These are phyloP conservation scores for Gigaspora rosea DNA, from an alignment of 192 early-diverging fungal genomes.

Conservation along the genomic window DNA sequence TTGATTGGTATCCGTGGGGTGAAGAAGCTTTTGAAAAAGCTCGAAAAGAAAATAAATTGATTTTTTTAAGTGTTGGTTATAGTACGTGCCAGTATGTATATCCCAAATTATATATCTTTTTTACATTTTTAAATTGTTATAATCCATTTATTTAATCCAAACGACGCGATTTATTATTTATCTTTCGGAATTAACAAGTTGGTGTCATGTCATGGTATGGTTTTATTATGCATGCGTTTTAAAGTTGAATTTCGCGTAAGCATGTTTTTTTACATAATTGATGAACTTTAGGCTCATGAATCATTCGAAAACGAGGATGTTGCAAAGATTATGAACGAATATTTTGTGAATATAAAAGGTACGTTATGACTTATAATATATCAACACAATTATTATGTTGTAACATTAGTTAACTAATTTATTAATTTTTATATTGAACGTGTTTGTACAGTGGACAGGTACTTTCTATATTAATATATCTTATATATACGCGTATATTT, in stretches of 20 bases:
- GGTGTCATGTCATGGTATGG: conserved; percentile 66
- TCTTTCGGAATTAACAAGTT: conserved; percentile 32
- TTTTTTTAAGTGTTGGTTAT: conserved; percentile 68
- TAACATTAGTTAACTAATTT: background rate
- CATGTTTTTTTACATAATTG: background rate
- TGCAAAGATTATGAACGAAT: conserved; percentile 60
- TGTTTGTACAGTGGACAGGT: conserved; percentile 32
- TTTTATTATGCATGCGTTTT: background rate
- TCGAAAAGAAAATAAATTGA: conserved; percentile 55
- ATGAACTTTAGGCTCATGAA: conserved; percentile 51
- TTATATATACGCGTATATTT: background rate
- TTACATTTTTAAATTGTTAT: background rate
- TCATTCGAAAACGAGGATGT: conserved; percentile 60
- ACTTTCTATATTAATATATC: background rate
- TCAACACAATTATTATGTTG: background rate
- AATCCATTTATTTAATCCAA: background rate
- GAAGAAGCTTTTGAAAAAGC: conserved; percentile 62
- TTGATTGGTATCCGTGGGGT: conserved; percentile 72
- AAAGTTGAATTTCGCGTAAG: background rate
- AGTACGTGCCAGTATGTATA: conserved; percentile 60
- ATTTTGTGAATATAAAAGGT: conserved; percentile 66
- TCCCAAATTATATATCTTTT: background rate
- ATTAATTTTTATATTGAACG: conserved; percentile 6
- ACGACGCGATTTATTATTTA: background rate
- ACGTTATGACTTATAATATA: background rate